Conservation (phyloP, 192 early-diverging fungal species). For the Powellomyces hirtus region DNA sequence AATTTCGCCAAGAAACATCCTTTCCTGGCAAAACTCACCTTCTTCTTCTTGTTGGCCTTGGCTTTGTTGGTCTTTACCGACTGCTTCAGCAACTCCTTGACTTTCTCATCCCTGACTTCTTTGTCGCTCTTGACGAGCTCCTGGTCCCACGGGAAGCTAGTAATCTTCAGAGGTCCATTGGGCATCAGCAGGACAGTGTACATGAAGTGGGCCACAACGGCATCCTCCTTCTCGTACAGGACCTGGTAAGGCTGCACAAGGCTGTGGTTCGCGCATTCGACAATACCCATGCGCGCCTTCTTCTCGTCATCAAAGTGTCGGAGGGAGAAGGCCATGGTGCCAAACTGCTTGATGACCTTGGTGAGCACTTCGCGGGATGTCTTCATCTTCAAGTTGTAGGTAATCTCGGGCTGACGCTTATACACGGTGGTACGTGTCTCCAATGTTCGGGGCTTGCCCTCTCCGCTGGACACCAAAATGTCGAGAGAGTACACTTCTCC, state of each 20-base stretch:
- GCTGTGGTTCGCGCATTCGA: constrained; percentile 81
- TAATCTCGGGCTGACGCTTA: constrained; percentile 77
- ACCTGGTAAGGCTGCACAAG: constrained; percentile 82
- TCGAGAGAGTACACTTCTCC: constrained; percentile 94
- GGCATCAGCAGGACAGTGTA: constrained; percentile 89
- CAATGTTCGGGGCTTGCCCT: constrained; percentile 70
- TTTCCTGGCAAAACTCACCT: neutral
- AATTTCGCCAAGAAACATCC: neutral
- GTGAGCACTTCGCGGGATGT: constrained; percentile 69
- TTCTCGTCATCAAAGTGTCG: constrained; percentile 85
- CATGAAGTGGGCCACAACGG: constrained; percentile 86
- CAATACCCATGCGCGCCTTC: constrained; percentile 87
- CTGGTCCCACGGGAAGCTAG: constrained; percentile 70
- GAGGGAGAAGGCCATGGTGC: constrained; percentile 85
- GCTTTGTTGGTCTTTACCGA: constrained; percentile 41
- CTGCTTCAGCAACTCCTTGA: constrained; percentile 66
- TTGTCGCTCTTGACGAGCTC: constrained; percentile 81
- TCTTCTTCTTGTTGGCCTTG: constrained; percentile 45
- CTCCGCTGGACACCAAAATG: constrained; percentile 83
- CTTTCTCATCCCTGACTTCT: constrained; percentile 76
- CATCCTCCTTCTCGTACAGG: constrained; percentile 76
- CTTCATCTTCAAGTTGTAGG: constrained; percentile 86
- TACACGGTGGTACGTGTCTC: constrained; percentile 84
- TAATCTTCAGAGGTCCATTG: constrained; percentile 82
- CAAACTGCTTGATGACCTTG: constrained; percentile 77